Base-by-base conservation (phyloP, 139 green algal genomes). In the Coelastrella sp. region DNA sequence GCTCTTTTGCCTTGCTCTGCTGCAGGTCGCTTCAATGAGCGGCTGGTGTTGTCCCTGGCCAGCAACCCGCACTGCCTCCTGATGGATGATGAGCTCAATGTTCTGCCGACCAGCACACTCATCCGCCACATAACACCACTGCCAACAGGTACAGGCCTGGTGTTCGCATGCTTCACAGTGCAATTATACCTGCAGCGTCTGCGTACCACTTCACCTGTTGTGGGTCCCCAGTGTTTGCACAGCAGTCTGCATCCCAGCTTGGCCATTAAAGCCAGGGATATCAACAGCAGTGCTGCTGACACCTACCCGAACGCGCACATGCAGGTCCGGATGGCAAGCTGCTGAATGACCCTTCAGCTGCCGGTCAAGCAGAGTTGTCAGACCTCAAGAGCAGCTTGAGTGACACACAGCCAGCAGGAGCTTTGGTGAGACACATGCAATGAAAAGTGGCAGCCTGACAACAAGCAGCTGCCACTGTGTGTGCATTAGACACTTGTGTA, bases 1-100 rank as follows among this genome's bases (percentile, higher is more conserved):
- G 35, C 14, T 73, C 14, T 49, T 49, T 49, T 49, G 35, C 35
- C 35, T 49, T 49, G 35, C 35, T 49, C 35, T 78, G 19, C 88
- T 25, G 91, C 95, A 92, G 96, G 94, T 20, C 95, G 98, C 56
- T 99, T 99, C 95, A 99, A 99, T 92, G 98, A 99, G 95, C 96
- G 98, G 19, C 92, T 99, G 89, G 97, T 99, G 87, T 95, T 99
- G 84, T 98, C 95, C 0, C 94, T 99, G 81, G 97, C 98, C 19
- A 93, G 89, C 83, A 98, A 95, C 91, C 93, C 91, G 8, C 93
- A 93, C 85, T 98, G 95, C 95, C 94, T 99, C 22, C 92, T 99
- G 25, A 97, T 99, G 94, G 98, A 99, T 81, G 98, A 99, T 87
- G 98, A 99, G 94, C 95, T 99, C 78, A 99, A 99, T 93, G 96